Evolutionary conservation across 345 rosid species (phyloP).

Genomic region (Arabidopsis thaliana): DNA sequence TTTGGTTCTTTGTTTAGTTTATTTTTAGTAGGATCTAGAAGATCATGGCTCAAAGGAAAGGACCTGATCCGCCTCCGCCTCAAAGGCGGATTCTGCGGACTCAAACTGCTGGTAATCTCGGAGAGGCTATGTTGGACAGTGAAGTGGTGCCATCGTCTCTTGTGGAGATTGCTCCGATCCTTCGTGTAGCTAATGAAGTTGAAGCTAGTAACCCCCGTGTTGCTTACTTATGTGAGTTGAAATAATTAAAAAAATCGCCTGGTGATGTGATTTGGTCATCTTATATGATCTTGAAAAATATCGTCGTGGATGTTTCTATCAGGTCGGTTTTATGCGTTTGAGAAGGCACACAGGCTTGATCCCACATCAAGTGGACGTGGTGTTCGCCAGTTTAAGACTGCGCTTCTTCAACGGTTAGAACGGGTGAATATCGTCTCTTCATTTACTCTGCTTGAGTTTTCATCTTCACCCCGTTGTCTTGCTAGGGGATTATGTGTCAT

Average conservation of each 20-base stretch:
- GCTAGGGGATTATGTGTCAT: background rate
- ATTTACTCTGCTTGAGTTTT: conserved; percentile 24
- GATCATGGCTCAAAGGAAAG: conserved; percentile 55
- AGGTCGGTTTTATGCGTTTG: conserved; percentile 89
- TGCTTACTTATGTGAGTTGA: conserved; percentile 64
- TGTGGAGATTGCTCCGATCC: conserved; percentile 65
- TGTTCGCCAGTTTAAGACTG: conserved; percentile 85
- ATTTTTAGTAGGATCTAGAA: conserved; percentile 27
- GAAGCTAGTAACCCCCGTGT: conserved; percentile 61
- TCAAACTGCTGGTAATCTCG: conserved; percentile 64
- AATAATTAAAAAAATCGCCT: background rate
- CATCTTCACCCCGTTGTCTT: conserved; percentile 1
- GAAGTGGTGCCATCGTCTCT: conserved; percentile 68
- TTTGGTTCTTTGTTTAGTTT: conserved; percentile 12
- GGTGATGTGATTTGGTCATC: conserved; percentile 1
- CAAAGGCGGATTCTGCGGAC: conserved; percentile 62
- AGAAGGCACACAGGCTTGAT: conserved; percentile 78
- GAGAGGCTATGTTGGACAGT: conserved; percentile 64
- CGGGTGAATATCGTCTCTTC: conserved; percentile 53
- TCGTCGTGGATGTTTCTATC: conserved; percentile 26
- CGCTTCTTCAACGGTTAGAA: conserved; percentile 78
- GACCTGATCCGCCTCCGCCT: conserved; percentile 50
- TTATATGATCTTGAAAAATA: background rate
- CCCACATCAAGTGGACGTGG: conserved; percentile 87
- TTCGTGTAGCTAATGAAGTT: conserved; percentile 70